phyloP scores from a whole-genome alignment of 805 yeast genomes.

The Phaffomyces opuntiae region DNA sequence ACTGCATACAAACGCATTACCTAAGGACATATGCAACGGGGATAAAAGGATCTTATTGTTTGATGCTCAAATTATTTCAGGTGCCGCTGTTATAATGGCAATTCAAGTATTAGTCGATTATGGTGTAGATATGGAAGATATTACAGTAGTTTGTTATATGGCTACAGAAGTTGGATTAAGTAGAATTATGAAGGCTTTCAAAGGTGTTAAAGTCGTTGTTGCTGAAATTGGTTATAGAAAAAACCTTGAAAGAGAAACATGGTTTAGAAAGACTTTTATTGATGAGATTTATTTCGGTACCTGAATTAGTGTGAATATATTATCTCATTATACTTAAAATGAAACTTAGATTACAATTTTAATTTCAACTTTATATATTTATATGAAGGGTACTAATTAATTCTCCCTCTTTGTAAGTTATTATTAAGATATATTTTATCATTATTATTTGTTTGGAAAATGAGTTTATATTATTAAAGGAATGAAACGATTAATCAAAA shows the following conservation, averaged over 20 bases:
- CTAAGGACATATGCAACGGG: conserved; percentile 28
- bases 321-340: too few species aligned
- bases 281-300: conserved; percentile 80
- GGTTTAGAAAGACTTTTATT: conserved; percentile 61
- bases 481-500: conserved; percentile 25
- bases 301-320: background rate
- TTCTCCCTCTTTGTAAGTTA: too few species aligned
- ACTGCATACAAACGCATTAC: conserved; percentile 74
- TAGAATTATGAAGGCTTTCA: conserved; percentile 66
- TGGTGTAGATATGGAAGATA: conserved; percentile 52
- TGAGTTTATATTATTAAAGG: too few species aligned
- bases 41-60: conserved; percentile 51
- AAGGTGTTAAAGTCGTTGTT: conserved; percentile 53
- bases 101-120: conserved; percentile 82
- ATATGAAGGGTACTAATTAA: too few species aligned
- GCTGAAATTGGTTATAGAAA: conserved; percentile 53
- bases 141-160: conserved; percentile 61
- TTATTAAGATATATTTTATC: too few species aligned
- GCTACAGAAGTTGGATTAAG: conserved; percentile 76
- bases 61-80: conserved; percentile 86
- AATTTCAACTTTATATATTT: too few species aligned
- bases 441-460: too few species aligned
- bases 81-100: conserved; percentile 94
- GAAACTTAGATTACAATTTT: too few species aligned
- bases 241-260: conserved; percentile 44